Evolutionary conservation across 345 rosid genomes (phyloP), one percentile per base, ranked within the genome.

Genomic region (Eucalyptus grandis): DNA sequence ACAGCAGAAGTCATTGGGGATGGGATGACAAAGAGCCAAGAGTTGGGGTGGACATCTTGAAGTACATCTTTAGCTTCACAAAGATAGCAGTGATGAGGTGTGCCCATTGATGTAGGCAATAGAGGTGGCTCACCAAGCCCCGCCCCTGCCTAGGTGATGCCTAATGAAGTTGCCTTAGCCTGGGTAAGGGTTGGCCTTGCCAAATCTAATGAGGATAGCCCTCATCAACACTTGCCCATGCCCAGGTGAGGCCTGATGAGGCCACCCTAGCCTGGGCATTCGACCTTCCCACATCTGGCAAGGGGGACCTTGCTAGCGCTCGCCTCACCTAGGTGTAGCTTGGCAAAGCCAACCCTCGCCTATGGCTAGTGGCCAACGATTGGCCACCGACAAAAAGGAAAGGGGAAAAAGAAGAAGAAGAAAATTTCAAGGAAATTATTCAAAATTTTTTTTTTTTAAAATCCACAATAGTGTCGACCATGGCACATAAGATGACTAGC

Each of bases 251-350:
- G 27, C 62, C 13, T 5, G 1, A 24, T 24, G 27, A 56, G 62
- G 62, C 12, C 27, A 24, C 12, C 62, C 27, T 24, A 24, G 13
- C 27, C 30, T 5, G 0, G 12, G 13, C 6, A 2, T 0, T 24
- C 1, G 1, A 10, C 62, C 30, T 56, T 24, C 12, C 62, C 62
- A 24, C 27, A 56, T 24, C 3, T 9, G 1, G 62, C 27, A 10
- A 56, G 27, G 12, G 62, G 62, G 30, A 21, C 62, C 62, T 56
- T 1, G 3, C 30, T 10, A 2, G 6, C 6, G 1, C 62, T 56
- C 12, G 0, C 27, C 62, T 56, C 6, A 5, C 60, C 60, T 54
- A 21, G 60, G 24, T 21, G 60, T 22, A 54, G 58, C 11, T 54
- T 54, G 26, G 26, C 26, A 21, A 54, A 4, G 58, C 26, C 2